Conservation (phyloP, 2,329 filamentous ascomycete species). For the Arthroderma uncinatum region DNA sequence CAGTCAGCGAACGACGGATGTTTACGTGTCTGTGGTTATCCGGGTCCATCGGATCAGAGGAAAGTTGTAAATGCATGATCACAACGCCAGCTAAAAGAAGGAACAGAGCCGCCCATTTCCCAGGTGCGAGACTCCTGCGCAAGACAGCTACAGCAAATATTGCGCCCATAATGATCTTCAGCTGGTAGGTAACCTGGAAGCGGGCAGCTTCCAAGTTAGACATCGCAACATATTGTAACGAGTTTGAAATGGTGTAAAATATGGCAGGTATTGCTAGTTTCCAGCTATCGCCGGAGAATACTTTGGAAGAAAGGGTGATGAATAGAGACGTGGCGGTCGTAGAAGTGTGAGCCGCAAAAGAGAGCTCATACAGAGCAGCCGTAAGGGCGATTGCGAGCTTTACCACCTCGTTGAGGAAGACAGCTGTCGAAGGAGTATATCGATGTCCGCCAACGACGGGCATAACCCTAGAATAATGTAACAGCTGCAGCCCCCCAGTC, state of each 20-base stretch:
- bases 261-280: conserved; percentile 81
- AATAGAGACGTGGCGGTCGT: conserved; percentile 72
- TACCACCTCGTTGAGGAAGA: conserved; percentile 85
- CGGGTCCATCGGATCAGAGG: conserved; percentile 37
- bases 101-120: conserved; percentile 70
- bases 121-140: conserved; percentile 55
- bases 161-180: conserved; percentile 87
- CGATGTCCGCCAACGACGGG: conserved; percentile 69
- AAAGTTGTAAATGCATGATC: conserved; percentile 63
- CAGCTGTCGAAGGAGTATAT: conserved; percentile 87
- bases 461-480: conserved; percentile 94
- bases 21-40: conserved; percentile 51
- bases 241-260: conserved; percentile 84
- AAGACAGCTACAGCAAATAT: conserved; percentile 75
- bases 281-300: conserved; percentile 88
- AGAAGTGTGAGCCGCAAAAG: conserved; percentile 62
- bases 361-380: conserved; percentile 79
- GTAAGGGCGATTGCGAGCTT: conserved; percentile 80
- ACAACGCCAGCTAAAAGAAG: conserved; percentile 72
- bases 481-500: conserved; percentile 47
- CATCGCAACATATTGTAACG: conserved; percentile 83
- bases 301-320: conserved; percentile 63
- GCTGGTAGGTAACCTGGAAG: conserved; percentile 85
- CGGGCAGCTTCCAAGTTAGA: conserved; percentile 85
- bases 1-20: conserved; percentile 69